phyloP scores from a whole-genome alignment of 768 basidiomycete species.

The Termitomyces sp. region DNA sequence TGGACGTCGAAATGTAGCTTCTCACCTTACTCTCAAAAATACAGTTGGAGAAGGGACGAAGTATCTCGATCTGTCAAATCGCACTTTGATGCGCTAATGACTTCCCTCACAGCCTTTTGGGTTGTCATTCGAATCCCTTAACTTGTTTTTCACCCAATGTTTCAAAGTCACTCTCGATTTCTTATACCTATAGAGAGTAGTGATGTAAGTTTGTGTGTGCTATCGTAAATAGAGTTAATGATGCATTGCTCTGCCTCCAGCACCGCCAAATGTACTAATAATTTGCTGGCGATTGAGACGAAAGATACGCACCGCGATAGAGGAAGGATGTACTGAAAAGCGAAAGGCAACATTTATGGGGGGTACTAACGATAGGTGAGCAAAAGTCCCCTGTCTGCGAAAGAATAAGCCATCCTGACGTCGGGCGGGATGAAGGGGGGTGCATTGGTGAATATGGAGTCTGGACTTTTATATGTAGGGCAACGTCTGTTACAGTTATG shows the following conservation, averaged over 20 bases:
- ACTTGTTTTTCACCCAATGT: background rate
- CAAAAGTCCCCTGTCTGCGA: background rate
- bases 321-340: background rate
- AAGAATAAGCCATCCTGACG: background rate
- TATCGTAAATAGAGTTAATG: too few relatives aligned
- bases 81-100: background rate
- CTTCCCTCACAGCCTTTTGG: background rate
- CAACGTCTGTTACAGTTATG: background rate
- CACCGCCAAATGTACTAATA: background rate
- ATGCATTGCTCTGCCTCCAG: too few relatives aligned
- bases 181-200: too few relatives aligned
- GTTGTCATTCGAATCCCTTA: background rate
- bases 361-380: background rate
- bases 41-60: background rate
- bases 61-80: background rate
- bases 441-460: background rate
- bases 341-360: background rate
- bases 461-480: background rate
- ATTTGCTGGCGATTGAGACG: background rate
- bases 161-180: background rate
- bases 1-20: background rate
- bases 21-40: background rate
- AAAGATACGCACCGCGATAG: background rate
- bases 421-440: background rate
- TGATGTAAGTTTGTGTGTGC: too few relatives aligned